Base-by-base conservation (phyloP, 2,329 filamentous ascomycete genomes). In the Trichophyton verrucosum region DNA sequence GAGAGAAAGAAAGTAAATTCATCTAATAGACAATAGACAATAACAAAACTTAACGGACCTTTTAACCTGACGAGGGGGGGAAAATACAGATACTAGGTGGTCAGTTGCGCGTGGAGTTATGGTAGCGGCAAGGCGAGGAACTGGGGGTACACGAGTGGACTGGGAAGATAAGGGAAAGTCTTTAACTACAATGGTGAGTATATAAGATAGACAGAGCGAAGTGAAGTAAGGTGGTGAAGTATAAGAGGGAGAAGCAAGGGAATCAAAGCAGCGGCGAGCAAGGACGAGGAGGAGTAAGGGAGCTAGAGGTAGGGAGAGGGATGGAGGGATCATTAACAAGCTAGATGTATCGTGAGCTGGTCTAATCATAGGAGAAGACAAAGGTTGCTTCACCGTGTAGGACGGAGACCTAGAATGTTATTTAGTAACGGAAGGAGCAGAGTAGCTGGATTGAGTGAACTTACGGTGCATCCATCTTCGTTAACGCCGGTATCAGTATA, bases 391-490 rank as follows among this genome's bases (percentile, higher is more conserved):
- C 75, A 63, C 80, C 80, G 30, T 76, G 77, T 62, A 74, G 69
- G 61, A 81, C 71, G 62, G 77, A 71, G 61, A 80, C 78, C 80
- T 82, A 58, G 33, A 11, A 38, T 3, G 11, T 13, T 13, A 6
- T 38, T 38, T 38, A 38, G 15, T 40, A 38, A 46, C 3, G 7
- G 27, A 40, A 36, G 22, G 5, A 53, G 58, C 15, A 17, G 36
- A 60, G 13, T 20, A 30, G 47, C 9, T 20, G 51, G 40, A 30
- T 33, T 9, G 38, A 22, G 30, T 15, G 58, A 51, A 82, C 88
- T 81, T 85, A 94, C 89, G 58, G 90, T 95, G 83, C 90, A 95
- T 63, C 90, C 89, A 64, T 76, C 79, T 62, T 74, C 71, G 65
- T 81, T 81, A 65, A 69, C 70, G 62, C 76, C 75, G 33, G 71